Percentiles rank a stretch among this genome's conserved stretches.
Evolutionary conservation across 2,329 filamentous ascomycete genomes (phyloP).

Genomic region (Cryphonectria carpinicola): DNA sequence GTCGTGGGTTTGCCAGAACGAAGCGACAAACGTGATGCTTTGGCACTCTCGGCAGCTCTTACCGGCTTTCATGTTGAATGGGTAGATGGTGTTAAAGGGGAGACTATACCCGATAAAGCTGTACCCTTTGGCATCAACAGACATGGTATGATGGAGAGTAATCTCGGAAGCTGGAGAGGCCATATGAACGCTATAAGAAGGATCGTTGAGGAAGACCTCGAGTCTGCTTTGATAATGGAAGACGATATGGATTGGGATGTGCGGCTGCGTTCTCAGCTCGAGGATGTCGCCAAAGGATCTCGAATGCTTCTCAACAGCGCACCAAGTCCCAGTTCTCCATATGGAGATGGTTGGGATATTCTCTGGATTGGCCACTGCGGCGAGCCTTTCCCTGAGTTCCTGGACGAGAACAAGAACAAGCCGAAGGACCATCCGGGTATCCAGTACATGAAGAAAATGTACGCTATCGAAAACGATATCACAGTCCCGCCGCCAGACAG

Average conservation of each 20-base stretch:
- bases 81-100: constrained; percentile 48
- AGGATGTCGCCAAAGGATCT: constrained; percentile 22
- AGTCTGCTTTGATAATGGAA: constrained; percentile 49
- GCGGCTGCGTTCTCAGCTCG: constrained; percentile 44
- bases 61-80: constrained; percentile 50
- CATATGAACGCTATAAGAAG: constrained; percentile 44
- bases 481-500: constrained; percentile 35
- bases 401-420: constrained; percentile 33
- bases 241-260: constrained; percentile 55
- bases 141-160: constrained; percentile 36
- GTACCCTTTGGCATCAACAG: constrained; percentile 39
- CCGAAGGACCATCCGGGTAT: constrained; percentile 31
- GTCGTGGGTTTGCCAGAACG: constrained; percentile 55
- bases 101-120: constrained; percentile 43
- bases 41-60: constrained; percentile 51
- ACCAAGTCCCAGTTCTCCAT: constrained; percentile 37
- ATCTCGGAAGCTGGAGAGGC: constrained; percentile 45
- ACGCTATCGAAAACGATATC: constrained; percentile 33
- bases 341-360: constrained; percentile 56
- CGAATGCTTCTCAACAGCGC: constrained; percentile 27
- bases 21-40: constrained; percentile 55
- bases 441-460: constrained; percentile 35
- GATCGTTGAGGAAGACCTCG: constrained; percentile 43
- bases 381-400: constrained; percentile 37
- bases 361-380: constrained; percentile 57